phyloP scores from a whole-genome alignment of 176 grass and related monocot genomes.

The Sorghum bicolor region Sorghum_bicolor_NCBIv3 NC_012870.2:7379501-7380000 shows the following conservation, averaged over 20 bases:
- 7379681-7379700: neutral
- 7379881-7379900: neutral
- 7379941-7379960: neutral
- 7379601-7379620: neutral
- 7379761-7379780: neutral
- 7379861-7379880: neutral
- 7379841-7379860: neutral
- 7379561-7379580: neutral
- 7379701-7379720: neutral
- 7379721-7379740: neutral
- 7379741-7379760: neutral
- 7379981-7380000: neutral
- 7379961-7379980: neutral
- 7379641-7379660: neutral
- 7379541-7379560: neutral
- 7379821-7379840: neutral
- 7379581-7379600: neutral
- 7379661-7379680: neutral
- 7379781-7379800: neutral
- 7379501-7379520: neutral
- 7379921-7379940: neutral
- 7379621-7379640: neutral
- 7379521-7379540: neutral
- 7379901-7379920: neutral
- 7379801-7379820: neutral